Percentiles rank a stretch among this genome's conserved stretches.
Evolutionary conservation across 2,329 filamentous ascomycete genomes (phyloP).

Genomic region (Cordyceps pruinosa): DNA sequence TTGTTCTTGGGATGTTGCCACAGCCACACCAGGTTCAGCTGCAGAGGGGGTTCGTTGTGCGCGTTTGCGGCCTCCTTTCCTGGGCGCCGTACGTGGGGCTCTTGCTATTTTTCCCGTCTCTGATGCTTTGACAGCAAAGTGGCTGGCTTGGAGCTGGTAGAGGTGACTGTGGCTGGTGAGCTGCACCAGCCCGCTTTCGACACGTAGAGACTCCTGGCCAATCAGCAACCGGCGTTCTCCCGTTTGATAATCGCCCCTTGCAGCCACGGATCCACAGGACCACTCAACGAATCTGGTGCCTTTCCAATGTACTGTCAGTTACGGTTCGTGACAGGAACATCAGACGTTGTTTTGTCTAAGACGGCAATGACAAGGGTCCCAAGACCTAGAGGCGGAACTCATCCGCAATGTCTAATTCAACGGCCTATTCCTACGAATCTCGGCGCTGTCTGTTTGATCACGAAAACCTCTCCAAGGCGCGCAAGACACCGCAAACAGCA

Average conservation of each 20-base stretch:
- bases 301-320: no score
- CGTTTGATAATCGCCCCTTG: background rate
- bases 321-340: no score
- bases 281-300: no score
- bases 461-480: no score
- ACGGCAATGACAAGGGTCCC: no score
- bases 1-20: conserved; percentile 11
- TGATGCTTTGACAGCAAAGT: background rate
- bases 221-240: background rate
- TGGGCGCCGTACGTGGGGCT: conserved; percentile 7
- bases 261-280: background rate
- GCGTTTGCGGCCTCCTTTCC: conserved; percentile 11
- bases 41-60: conserved; percentile 8
- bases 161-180: background rate
- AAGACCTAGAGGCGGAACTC: no score
- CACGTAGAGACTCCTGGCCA: conserved; percentile 6
- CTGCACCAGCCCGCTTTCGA: conserved; percentile 5
- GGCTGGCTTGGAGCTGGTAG: background rate
- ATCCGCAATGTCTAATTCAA: no score
- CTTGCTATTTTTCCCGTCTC: background rate
- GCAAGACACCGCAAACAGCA: no score
- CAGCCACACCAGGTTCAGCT: conserved; percentile 8
- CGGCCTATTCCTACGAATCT: no score
- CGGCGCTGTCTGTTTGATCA: no score
- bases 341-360: no score